Conservation (phyloP, 1,139 yeast genomes). For the Zygosaccharomyces sapae region DNA sequence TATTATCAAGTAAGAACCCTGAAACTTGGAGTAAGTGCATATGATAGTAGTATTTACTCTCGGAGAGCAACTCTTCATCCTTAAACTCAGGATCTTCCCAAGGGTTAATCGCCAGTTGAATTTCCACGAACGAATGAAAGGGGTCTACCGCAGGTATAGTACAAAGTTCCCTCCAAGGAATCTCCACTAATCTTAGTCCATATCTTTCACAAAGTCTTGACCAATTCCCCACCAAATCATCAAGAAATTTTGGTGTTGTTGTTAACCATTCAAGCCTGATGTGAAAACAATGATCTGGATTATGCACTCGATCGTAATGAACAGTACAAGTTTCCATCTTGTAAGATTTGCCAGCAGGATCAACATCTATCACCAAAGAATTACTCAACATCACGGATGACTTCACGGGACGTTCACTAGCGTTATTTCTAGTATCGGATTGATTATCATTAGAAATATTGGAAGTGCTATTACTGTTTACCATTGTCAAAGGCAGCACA, state of each 20-base stretch:
- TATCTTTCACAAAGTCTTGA: conserved; percentile 78
- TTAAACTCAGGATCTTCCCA: conserved; percentile 57
- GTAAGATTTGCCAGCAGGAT: conserved; percentile 65
- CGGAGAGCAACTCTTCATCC: conserved; percentile 38
- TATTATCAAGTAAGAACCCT: conserved; percentile 77
- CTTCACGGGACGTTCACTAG: conserved; percentile 9
- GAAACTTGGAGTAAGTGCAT: conserved; percentile 58
- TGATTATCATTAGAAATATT: conserved; percentile 10
- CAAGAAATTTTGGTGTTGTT: conserved; percentile 83
- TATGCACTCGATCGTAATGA: conserved; percentile 88
- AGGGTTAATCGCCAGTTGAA: conserved; percentile 62
- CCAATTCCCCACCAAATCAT: conserved; percentile 80
- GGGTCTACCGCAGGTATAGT: conserved; percentile 75
- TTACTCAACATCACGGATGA: conserved; percentile 39
- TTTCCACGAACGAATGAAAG: conserved; percentile 77
- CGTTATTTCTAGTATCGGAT: conserved; percentile 7
- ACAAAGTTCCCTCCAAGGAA: conserved; percentile 86
- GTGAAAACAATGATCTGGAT: conserved; percentile 93
- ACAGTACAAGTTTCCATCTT: conserved; percentile 76
- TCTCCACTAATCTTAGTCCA: conserved; percentile 83
- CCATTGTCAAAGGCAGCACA: conserved; percentile 9
- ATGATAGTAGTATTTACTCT: conserved; percentile 57
- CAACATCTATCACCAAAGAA: conserved; percentile 68
- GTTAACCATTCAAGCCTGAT: conserved; percentile 89
- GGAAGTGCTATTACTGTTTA: conserved; percentile 14